These are phyloP conservation scores for Panicum hallii DNA, from an alignment of 202 grass and related monocot genomes.

Conservation along the genomic window DNA sequence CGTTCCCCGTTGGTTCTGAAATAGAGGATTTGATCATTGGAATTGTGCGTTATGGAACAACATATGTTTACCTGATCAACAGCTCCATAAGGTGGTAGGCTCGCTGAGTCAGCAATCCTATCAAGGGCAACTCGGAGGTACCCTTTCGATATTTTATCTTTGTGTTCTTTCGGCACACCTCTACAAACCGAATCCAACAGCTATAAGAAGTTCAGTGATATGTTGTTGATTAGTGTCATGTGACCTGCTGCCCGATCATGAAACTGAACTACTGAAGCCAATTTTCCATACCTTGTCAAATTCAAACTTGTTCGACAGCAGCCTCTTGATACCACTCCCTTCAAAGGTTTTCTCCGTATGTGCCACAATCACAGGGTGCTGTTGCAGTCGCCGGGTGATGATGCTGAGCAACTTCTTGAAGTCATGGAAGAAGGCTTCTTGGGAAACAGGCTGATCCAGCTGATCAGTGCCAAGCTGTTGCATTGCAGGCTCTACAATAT, in stretches of 20 bases:
- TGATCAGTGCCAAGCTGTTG: slow-evolving; percentile 47
- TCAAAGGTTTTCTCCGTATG: slow-evolving; percentile 92
- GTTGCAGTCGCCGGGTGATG: slow-evolving; percentile 53
- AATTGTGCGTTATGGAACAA: too few species aligned
- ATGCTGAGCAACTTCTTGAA: slow-evolving; percentile 63
- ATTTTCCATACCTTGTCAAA: slow-evolving; percentile 61
- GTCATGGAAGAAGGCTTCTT: slow-evolving; percentile 66
- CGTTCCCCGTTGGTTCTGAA: background rate
- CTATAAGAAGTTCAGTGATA: slow-evolving; percentile 42
- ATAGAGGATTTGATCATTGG: background rate
- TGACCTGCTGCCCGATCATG: too few species aligned
- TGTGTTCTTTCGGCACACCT: slow-evolving; percentile 62
- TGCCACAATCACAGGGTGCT: slow-evolving; percentile 78
- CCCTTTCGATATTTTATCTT: slow-evolving; percentile 57
- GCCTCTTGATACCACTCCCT: slow-evolving; percentile 65
- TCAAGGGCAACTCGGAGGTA: slow-evolving; percentile 67
- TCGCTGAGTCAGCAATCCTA: slow-evolving; percentile 56
- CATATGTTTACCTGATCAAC: slow-evolving; percentile 61
- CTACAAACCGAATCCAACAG: slow-evolving; percentile 72
- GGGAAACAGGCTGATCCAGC: slow-evolving; percentile 58
- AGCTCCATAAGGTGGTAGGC: slow-evolving; percentile 77
- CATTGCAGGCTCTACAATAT: slow-evolving; percentile 61
- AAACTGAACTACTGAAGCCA: slow-evolving; percentile 24
- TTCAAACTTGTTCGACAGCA: slow-evolving; percentile 79
- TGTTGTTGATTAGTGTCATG: background rate